phyloP scores from a whole-genome alignment of 2,329 filamentous ascomycete species.

The Aurifilum marmelostoma region DNA sequence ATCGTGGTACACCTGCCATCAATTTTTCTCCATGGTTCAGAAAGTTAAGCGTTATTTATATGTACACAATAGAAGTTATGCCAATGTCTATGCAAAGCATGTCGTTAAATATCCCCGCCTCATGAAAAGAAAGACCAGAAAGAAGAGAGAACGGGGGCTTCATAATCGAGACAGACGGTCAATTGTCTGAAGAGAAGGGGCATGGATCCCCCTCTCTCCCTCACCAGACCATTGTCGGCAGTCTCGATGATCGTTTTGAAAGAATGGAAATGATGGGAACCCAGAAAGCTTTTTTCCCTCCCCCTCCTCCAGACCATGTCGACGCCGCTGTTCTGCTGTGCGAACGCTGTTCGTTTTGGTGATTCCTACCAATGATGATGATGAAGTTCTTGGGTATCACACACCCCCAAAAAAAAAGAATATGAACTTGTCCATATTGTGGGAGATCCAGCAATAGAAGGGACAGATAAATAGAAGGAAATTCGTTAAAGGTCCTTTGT shows the following conservation, averaged over 20 bases:
- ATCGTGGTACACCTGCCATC: not conserved
- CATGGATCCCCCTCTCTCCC: not conserved
- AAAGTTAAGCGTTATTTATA: constrained; percentile 22
- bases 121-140: not conserved
- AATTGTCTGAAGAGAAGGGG: not conserved
- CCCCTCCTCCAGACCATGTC: not conserved
- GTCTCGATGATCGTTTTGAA: not conserved
- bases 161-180: constrained; percentile 7
- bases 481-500: constrained; percentile 23
- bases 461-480: constrained; percentile 21
- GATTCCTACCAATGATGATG: constrained; percentile 2
- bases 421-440: not conserved
- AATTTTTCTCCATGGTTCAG: not conserved
- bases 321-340: constrained; percentile 7
- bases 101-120: constrained; percentile 8
- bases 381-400: constrained; percentile 2
- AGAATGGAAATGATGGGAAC: not conserved
- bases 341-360: constrained; percentile 16
- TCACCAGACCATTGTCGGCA: not conserved
- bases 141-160: constrained; percentile 27
- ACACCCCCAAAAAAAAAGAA: not conserved
- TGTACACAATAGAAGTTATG: constrained; percentile 30
- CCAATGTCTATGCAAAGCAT: constrained; percentile 28
- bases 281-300: not conserved
- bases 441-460: not conserved